Base-by-base conservation (phyloP, 768 basidiomycete species). In the Trametes sanguinea region DNA sequence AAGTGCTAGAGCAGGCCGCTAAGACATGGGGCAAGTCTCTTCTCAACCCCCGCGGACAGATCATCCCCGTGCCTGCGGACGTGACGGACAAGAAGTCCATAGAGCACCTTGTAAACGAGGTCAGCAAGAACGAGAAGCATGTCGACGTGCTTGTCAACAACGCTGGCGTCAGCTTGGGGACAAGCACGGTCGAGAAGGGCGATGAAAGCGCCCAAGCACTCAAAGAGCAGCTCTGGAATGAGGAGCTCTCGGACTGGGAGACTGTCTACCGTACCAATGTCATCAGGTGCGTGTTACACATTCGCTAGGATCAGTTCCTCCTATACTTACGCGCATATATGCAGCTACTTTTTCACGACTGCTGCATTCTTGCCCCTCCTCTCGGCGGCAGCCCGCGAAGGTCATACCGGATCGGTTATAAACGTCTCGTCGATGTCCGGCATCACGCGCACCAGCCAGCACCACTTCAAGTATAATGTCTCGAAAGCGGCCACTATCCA, bases 281-380 rank as follows among this genome's bases (percentile, higher is more conserved):
- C 35, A 70, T 75, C 27, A 69, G 69, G 67, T 69, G 45, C 40
- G 68, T 43, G 7, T 64, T 16, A 13, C 6, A 4, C 14, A 50
- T 17, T 1, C 33, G 17, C 42, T 37, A 11, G 22, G 22, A 22
- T 22, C 13, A 13, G 14, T 37, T 8, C 42, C 13, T 11, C 33
- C 1, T 39, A 16, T 39, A 1, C 40, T 54, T 14, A 57, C 45
- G 6, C 39, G 45, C 32, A 35, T 33, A 47, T 46, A 17, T 35
- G n/a, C 57, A 74, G 71, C 3, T 75, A 77, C 60, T 79, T 76
- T 72, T 79, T 80, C 70, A 76, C 75, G 1, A 72, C 79, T 4
- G 76, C 75, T 35, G 81, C 81, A 1, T 80, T 82, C 71, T 64
- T 81, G 1, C 79, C 79, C 5, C 73, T 81, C 3, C 76, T 82